Evolutionary conservation across 2,329 filamentous ascomycete species (phyloP).

Genomic region (Alternaria brassicae): DNA sequence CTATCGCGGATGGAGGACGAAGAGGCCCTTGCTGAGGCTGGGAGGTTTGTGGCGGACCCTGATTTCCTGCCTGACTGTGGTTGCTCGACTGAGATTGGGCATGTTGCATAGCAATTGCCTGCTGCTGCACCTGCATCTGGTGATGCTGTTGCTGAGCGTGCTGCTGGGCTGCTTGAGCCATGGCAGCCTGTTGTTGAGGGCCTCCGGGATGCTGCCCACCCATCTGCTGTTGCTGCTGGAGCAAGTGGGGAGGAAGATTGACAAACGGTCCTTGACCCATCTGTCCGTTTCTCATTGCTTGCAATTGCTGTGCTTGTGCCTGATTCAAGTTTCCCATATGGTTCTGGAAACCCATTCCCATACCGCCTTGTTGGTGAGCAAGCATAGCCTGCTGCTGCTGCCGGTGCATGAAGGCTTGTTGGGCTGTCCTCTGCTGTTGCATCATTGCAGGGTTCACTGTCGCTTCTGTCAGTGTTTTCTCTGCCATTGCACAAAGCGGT

Average conservation of each 20-base stretch:
- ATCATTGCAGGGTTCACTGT: constrained; percentile 50
- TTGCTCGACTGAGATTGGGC: constrained; percentile 59
- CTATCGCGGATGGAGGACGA: constrained; percentile 49
- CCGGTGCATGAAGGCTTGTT: constrained; percentile 57
- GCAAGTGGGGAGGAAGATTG: constrained; percentile 48
- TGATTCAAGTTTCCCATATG: constrained; percentile 60
- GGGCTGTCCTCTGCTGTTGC: constrained; percentile 53
- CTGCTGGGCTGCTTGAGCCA: constrained; percentile 52
- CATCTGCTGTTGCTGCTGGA: constrained; percentile 57
- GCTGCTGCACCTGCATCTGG: constrained; percentile 49
- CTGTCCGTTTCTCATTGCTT: constrained; percentile 31
- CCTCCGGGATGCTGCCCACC: constrained; percentile 43
- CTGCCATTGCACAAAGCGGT: neutral
- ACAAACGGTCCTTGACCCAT: constrained; percentile 35
- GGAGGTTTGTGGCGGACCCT: constrained; percentile 45
- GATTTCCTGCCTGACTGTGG: constrained; percentile 53
- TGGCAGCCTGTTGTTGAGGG: constrained; percentile 52
- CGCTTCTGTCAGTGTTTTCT: constrained; percentile 15
- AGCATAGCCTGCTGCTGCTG: constrained; percentile 62
- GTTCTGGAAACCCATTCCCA: constrained; percentile 63
- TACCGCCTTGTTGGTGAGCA: constrained; percentile 61
- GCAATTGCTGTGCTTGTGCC: constrained; percentile 41
- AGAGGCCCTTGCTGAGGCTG: constrained; percentile 49
- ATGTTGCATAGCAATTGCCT: constrained; percentile 56
- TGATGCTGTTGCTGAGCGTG: constrained; percentile 54